These are phyloP conservation scores for Diaporthe velutina DNA, from an alignment of 2,329 filamentous ascomycete species.

Conservation along the genomic window DNA sequence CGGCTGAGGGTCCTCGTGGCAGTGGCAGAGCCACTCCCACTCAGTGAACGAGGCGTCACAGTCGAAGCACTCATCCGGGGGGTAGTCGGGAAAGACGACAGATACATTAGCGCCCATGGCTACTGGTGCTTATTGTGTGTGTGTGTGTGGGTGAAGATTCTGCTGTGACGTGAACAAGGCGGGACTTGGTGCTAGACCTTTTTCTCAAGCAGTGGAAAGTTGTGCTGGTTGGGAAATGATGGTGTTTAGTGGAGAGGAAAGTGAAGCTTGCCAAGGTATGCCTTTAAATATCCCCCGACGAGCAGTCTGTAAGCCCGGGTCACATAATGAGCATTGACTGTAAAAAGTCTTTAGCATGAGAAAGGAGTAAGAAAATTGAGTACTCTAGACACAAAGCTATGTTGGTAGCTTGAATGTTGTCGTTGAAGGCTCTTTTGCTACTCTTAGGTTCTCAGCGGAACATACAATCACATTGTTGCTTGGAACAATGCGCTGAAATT, in stretches of 20 bases:
- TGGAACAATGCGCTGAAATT: too few relatives aligned
- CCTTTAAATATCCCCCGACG: neutral
- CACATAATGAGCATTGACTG: too few relatives aligned
- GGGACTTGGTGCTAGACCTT: neutral
- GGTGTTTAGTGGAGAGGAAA: neutral
- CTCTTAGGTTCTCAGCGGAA: neutral
- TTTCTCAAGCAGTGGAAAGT: neutral
- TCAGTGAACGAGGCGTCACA: too few relatives aligned
- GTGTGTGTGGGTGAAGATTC: neutral
- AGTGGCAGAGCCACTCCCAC: neutral
- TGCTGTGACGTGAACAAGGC: neutral
- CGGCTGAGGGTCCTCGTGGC: neutral
- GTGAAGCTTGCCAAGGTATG: too few relatives aligned
- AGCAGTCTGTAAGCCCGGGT: too few relatives aligned
- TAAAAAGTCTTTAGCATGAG: too few relatives aligned
- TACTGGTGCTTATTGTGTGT: neutral
- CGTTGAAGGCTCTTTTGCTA: fast-evolving
- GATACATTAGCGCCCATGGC: neutral
- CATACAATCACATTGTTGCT: neutral
- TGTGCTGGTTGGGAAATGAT: neutral
- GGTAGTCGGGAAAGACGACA: too few relatives aligned
- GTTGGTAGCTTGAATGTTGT: neutral
- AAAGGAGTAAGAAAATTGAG: too few relatives aligned
- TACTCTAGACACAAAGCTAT: neutral
- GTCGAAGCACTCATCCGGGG: too few relatives aligned